Evolutionary conservation across 768 basidiomycete species (phyloP).

Genomic region (Cystobasidium ongulense): DNA sequence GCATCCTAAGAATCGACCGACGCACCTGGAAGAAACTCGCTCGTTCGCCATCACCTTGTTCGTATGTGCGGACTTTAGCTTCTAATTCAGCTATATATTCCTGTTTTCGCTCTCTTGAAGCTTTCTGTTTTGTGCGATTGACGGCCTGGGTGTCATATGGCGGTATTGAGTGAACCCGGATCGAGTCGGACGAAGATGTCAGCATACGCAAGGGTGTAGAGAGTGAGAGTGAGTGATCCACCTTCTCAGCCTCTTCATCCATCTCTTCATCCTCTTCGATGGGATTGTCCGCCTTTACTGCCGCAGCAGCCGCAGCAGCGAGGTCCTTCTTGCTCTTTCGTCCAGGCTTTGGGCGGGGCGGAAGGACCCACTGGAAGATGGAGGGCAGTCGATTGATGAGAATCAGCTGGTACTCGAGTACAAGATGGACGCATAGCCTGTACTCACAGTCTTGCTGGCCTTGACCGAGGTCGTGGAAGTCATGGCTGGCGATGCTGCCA

Average conservation of each 20-base stretch:
- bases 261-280: conserved; percentile 5
- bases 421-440: neutral
- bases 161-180: neutral
- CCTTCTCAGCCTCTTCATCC: conserved; percentile 23
- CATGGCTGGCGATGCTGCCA: neutral
- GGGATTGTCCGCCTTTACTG: neutral
- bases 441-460: conserved; percentile 26
- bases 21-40: conserved; percentile 29
- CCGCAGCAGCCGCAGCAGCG: conserved; percentile 5
- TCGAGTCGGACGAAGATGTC: too few species aligned
- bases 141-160: conserved; percentile 1
- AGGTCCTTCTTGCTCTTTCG: conserved; percentile 32
- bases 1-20: neutral
- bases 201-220: neutral
- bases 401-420: neutral
- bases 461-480: conserved; percentile 4
- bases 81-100: conserved; percentile 40
- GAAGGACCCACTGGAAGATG: conserved; percentile 29
- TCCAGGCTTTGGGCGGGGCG: conserved; percentile 32
- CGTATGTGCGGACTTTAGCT: conserved; percentile 30
- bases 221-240: neutral
- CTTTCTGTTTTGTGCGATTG: conserved; percentile 28
- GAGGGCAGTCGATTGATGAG: neutral
- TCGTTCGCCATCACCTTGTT: conserved; percentile 29
- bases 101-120: conserved; percentile 39